Evolutionary conservation across 2,329 filamentous ascomycete species (phyloP), one percentile per base, ranked within the genome.

Genomic region (Verticillium nubilum): DNA sequence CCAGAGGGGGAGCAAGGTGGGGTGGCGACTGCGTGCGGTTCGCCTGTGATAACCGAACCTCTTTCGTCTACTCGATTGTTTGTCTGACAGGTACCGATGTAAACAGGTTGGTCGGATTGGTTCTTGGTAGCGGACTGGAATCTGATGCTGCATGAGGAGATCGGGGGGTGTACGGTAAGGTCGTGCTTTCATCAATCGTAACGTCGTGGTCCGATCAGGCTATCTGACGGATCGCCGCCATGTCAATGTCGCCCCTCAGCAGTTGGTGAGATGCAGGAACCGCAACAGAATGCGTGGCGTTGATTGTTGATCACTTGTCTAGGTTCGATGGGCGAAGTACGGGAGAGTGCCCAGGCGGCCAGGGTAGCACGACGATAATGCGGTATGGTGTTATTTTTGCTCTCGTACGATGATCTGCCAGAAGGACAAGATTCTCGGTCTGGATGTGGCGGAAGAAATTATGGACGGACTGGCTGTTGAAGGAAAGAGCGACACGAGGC

Each of bases 241-340:
- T 50, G 12, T 17, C 33, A 52, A 19, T 50, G 7, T 50, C 19
- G 42, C 42, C 42, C n/a, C 42, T 50, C 42, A 50, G n/a, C 23
- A 53, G 29, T 37, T 25, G 26, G 37, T 33, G 53, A 47, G 37
- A 60, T 60, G 56, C 56, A 58, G 59, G 59, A 60, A 60, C 59
- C 59, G 28, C 50, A 55, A 33, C 23, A 33, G n/a, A 54, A 15
- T 27, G 52, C 52, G 52, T 54, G 52, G 52, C 52, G 29, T 28
- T 12, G 19, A 13, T 10, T 12, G 52, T 29, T 10, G 25, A 54
- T 54, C 52, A 23, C 7, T 23, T 2, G 29, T 13, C 13, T 10
- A 31, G 29, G 29, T 9, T 31, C 6, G 29, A 10, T 2, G 13
- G 13, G 13, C 9, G 29, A 10, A 31, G 29, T 13, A 31, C n/a